These are phyloP conservation scores for Nematocida ironsii DNA, from an alignment of 371 early-diverging fungal genomes.

Conservation along the genomic window DNA sequence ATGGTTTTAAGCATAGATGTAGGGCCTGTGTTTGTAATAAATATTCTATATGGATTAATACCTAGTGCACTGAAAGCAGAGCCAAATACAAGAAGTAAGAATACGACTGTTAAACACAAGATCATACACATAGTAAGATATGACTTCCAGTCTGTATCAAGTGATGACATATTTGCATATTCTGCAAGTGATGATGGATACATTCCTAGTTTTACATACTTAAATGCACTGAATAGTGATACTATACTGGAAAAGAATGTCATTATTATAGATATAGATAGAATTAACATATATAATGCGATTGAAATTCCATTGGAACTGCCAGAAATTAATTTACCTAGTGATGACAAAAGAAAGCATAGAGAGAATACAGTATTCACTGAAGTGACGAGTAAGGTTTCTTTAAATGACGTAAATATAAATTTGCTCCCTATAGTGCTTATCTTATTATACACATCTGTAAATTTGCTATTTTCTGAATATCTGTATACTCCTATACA, in stretches of 20 bases:
- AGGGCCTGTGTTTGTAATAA: too few species aligned
- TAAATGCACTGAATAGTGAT: not conserved
- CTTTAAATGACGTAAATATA: not conserved
- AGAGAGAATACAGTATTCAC: not conserved
- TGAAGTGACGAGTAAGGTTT: not conserved
- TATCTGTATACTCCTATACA: not conserved
- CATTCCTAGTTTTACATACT: slow-evolving; percentile 3
- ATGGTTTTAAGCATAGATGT: not conserved
- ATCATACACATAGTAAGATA: not conserved
- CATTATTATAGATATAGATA: not conserved
- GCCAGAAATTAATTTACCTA: not conserved
- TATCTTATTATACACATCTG: not conserved
- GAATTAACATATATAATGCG: not conserved
- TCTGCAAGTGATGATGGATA: not conserved
- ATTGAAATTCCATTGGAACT: not conserved
- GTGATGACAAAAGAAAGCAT: not conserved
- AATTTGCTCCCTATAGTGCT: not conserved
- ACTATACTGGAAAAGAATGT: not conserved
- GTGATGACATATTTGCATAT: not conserved
- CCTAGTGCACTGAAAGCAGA: not conserved
- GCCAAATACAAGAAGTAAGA: not conserved
- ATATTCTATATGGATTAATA: not conserved
- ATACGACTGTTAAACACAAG: not conserved
- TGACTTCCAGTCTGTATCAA: slow-evolving; percentile 6
- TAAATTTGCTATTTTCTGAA: not conserved